Evolutionary conservation across 345 rosid genomes (phyloP).

Genomic region (Excoecaria agallocha): DNA sequence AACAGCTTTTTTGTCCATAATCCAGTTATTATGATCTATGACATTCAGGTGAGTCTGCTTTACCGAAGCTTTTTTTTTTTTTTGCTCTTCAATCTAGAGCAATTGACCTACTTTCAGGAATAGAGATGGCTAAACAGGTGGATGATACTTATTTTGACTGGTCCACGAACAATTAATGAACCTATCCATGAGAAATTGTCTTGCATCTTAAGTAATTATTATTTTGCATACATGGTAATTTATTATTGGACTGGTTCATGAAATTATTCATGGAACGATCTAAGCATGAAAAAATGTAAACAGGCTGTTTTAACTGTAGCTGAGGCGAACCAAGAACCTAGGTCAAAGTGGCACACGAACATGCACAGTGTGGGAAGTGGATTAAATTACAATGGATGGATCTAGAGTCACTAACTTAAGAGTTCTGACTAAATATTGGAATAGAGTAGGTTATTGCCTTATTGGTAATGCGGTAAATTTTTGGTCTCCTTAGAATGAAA

Average conservation of each 20-base stretch:
- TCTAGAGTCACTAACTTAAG: neutral
- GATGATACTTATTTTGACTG: neutral
- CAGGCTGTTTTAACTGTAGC: neutral
- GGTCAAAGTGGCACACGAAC: neutral
- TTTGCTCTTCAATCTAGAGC: neutral
- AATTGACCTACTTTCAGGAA: neutral
- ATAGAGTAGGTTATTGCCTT: neutral
- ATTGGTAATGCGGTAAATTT: neutral
- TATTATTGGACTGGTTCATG: too few relatives aligned
- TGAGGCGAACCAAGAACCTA: neutral
- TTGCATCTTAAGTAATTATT: too few relatives aligned
- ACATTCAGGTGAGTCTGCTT: conserved; percentile 50
- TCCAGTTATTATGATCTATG: conserved; percentile 62
- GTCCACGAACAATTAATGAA: too few relatives aligned
- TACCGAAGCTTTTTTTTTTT: neutral
- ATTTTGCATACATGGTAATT: too few relatives aligned
- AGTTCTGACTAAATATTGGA: neutral
- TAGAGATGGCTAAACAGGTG: neutral
- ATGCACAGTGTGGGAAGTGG: neutral
- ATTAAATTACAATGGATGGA: neutral
- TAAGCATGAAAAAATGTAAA: too few relatives aligned
- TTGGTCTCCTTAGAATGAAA: neutral
- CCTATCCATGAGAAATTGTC: too few relatives aligned
- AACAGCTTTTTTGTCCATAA: conserved; percentile 67
- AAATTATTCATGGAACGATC: too few relatives aligned